Evolutionary conservation across 2,329 filamentous ascomycete species (phyloP), one percentile per base, ranked within the genome.

Genomic region (Periconia macrospinosa): DNA sequence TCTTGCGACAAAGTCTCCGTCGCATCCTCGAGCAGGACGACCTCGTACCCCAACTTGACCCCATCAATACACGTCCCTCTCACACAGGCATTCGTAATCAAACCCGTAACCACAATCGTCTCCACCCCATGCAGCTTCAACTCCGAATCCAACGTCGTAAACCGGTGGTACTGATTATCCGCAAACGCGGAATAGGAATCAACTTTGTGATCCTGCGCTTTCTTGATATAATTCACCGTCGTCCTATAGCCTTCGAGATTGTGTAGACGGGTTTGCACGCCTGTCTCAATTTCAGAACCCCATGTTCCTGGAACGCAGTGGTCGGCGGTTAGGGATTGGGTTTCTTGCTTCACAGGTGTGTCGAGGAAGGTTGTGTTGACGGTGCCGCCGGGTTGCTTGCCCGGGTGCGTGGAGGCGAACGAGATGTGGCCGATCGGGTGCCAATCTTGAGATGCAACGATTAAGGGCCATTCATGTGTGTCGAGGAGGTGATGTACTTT

Each of bases 141-240:
- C 30, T 63, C 60, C 1, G 55, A 59, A 30, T 63, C 47, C 20
- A 63, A 35, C 8, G 60, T 64, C 7, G 61, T 66, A 41, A 63
- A 64, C 11, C 58, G 56, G 44, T 66, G 61, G 33, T 64, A 66
- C 52, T 66, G 60, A 20, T 64, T 66, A 41, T 64, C 61, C 14
- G 61, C 61, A 52, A 66, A 64, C 1, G 60, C 61, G 6, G 57
- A 64, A 30, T 66, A 64, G 11, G 60, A 63, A 30, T 64, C 62
- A 3, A 64, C 56, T 11, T 55, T 57, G 47, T 64, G 60, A 19
- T 64, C 58, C 41, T 64, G 60, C 27, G 60, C 61, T 49, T 64
- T 66, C 54, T 66, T 63, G 47, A 63, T 66, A 44, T 66, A 66
- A 35, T 63, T 61, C 1, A 63, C 61, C 1, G 61, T 53, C 2